A percentile compares a stretch with the other conserved stretches of the same genome.
Evolutionary conservation across 2,329 filamentous ascomycete genomes (phyloP).

Genomic region (Zasmidium citrigriseum): DNA sequence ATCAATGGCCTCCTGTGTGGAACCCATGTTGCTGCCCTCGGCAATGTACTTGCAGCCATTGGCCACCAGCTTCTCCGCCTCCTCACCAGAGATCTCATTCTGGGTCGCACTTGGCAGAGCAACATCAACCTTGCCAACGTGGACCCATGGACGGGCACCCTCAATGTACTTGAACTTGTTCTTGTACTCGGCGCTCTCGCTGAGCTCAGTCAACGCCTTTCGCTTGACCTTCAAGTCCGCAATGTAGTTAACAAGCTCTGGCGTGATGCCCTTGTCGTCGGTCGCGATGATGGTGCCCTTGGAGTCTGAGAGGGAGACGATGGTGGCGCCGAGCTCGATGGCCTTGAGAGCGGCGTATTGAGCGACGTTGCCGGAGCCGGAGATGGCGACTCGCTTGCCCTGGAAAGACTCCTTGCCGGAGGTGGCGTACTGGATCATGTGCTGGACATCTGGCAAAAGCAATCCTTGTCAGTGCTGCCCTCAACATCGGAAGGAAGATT

Average conservation of each 20-base stretch:
- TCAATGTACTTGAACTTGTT: constrained; percentile 81
- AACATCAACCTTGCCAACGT: constrained; percentile 86
- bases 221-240: constrained; percentile 84
- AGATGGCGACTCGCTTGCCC: constrained; percentile 93
- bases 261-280: constrained; percentile 70
- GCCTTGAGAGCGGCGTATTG: constrained; percentile 96
- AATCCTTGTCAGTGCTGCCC: constrained; percentile 11
- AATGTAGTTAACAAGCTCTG: constrained; percentile 77
- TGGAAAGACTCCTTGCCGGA: constrained; percentile 77
- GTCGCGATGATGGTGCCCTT: constrained; percentile 79
- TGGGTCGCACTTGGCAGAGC: constrained; percentile 92
- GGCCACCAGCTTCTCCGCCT: constrained; percentile 78
- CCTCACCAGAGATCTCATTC: constrained; percentile 93
- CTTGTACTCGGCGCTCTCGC: constrained; percentile 55
- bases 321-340: constrained; percentile 90
- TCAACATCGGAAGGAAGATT: not conserved
- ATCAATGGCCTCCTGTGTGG: constrained; percentile 92
- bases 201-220: constrained; percentile 75
- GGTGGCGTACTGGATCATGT: constrained; percentile 88
- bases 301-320: constrained; percentile 92
- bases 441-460: constrained; percentile 66
- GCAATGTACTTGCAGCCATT: constrained; percentile 82
- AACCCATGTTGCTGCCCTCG: constrained; percentile 99
- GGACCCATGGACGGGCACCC: constrained; percentile 85
- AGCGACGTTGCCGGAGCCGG: constrained; percentile 95